Evolutionary conservation across 441 rosid genomes (phyloP), one percentile per base, ranked within the genome.

Genomic region (Manihot esculenta): DNA sequence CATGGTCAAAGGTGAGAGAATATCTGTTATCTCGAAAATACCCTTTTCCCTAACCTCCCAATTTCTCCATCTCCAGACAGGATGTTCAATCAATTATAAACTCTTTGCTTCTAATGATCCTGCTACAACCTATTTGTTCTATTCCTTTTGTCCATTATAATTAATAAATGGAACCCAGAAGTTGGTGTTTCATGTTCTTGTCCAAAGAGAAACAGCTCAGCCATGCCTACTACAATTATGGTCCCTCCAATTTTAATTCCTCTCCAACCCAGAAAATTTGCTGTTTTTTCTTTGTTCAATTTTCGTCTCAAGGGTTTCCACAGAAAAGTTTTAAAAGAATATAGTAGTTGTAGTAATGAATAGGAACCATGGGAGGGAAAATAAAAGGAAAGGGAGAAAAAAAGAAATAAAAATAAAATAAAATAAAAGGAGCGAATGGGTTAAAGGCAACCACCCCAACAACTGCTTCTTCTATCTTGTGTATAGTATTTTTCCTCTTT

Each of bases 371-470:
- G 55, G 2, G 59, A 55, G 50, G 64, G 41, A 12, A 11, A 49
- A 18, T 7, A 10, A 64, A 30, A 4, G 21, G 47, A 15, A 1
- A 53, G 57, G n/a, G n/a, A n/a, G n/a, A n/a, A n/a, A n/a, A 18
- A 14, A 27, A 8, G 11, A 48, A 48, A 65, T 38, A 24, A 51
- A 48, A 48, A 21, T 3, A 61, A 21, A 44, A 35, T 17, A 27
- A 69, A 21, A 12, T n/a, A 38, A 49, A 54, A 24, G 11, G 9
- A 69, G 4, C 21, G 15, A 72, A 66, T 74, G 81, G 68, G 59
- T 76, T 72, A 76, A 77, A 71, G 77, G 77, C 79, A 80, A 69
- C 80, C 50, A 74, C 74, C 76, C 78, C 78, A 70, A 75, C 77
- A 76, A 68, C 82, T 77, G 72, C 81, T 78, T 58, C 77, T 66